Conservation (phyloP, 106 monocot genomes). For the Agapanthus africanus region DNA sequence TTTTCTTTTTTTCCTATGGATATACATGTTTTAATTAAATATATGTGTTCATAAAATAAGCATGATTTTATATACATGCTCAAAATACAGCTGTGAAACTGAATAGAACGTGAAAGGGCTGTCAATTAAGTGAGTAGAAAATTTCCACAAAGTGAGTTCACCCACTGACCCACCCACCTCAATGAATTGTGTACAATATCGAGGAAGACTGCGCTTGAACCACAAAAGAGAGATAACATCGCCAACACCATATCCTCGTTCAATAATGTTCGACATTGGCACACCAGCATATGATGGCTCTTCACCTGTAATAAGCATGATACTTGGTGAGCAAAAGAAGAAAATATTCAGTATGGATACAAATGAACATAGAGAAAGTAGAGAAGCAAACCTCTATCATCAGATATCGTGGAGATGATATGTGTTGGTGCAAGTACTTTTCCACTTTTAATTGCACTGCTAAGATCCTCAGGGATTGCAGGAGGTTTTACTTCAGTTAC, state of each 20-base stretch:
- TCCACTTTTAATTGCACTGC: conserved; percentile 84
- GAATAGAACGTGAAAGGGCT: too few species aligned
- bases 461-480: conserved; percentile 92
- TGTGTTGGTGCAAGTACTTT: conserved; percentile 97
- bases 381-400: conserved; percentile 81
- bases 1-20: too few species aligned
- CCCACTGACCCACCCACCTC: conserved; percentile 81
- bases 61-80: too few species aligned
- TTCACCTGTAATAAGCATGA: conserved; percentile 52
- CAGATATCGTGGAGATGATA: conserved; percentile 96
- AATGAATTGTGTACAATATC: conserved; percentile 97
- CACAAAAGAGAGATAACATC: conserved; percentile 96
- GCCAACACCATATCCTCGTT: conserved; percentile 79
- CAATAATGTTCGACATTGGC: conserved; percentile 89
- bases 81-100: too few species aligned
- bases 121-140: too few species aligned
- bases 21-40: too few species aligned
- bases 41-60: too few species aligned
- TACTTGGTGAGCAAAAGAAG: not conserved
- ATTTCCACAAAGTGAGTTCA: too few species aligned
- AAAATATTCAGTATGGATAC: not conserved
- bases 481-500: conserved; percentile 73
- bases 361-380: not conserved
- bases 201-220: conserved; percentile 98
- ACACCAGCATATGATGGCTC: conserved; percentile 98